Evolutionary conservation across 2,329 filamentous ascomycete genomes (phyloP).

Genomic region (Coniella lustricola): DNA sequence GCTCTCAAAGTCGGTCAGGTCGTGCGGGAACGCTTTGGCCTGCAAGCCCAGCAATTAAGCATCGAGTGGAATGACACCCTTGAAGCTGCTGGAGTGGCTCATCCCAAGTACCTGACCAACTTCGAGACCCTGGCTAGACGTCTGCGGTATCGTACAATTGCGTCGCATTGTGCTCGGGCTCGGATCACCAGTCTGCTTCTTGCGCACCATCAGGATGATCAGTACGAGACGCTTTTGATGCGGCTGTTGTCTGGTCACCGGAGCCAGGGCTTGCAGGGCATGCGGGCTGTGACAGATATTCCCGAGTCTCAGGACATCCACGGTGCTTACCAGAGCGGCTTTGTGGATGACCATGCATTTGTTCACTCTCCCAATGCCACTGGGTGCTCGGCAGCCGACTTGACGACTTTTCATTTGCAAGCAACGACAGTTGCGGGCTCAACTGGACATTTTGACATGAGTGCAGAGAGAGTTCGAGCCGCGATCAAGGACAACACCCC

Average conservation of each 20-base stretch:
- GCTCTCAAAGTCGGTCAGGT: constrained; percentile 38
- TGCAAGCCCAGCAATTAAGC: constrained; percentile 21
- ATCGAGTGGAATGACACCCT: constrained; percentile 45
- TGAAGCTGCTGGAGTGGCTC: constrained; percentile 10
- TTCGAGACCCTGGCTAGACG: constrained; percentile 72
- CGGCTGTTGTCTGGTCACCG: constrained; percentile 62
- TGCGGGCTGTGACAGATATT: constrained; percentile 58
- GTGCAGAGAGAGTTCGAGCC: constrained; percentile 19
- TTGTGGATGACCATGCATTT: constrained; percentile 38
- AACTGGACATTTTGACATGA: too few relatives aligned
- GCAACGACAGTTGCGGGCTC: too few relatives aligned
- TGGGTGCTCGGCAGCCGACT: too few relatives aligned
- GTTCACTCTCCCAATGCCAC: too few relatives aligned
- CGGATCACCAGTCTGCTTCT: constrained; percentile 59
- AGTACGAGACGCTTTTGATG: constrained; percentile 83
- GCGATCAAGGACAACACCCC: constrained; percentile 22
- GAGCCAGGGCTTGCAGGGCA: constrained; percentile 66
- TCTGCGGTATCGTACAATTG: constrained; percentile 67
- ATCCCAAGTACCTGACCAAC: constrained; percentile 44
- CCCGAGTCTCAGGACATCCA: constrained; percentile 76
- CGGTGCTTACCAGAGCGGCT: constrained; percentile 61
- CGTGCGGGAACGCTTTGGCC: constrained; percentile 26
- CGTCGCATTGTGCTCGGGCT: constrained; percentile 45
- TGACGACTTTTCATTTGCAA: too few relatives aligned
- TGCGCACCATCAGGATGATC: constrained; percentile 85